Evolutionary conservation across 179 eudicot species (phyloP), one percentile per base, ranked within the genome.

Genomic region (Beta macrorhiza): DNA sequence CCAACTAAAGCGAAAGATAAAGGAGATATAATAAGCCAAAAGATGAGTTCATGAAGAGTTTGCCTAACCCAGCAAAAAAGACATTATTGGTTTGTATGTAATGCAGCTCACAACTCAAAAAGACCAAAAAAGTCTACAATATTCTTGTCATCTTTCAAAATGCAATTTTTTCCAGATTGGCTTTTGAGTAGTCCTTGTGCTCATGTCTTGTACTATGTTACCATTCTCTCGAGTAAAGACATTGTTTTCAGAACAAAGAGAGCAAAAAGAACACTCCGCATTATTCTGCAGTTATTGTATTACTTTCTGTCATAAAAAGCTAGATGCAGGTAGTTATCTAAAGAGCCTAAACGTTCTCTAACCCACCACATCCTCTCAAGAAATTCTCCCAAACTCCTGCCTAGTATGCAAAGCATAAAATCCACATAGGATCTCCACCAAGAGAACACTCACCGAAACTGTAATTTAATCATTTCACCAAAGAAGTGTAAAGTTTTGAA

Each of bases 51-150:
- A 72, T 3, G 22, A 42, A 11, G 73, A 49, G 56, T 44, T 51
- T 49, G 62, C 76, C 76, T 52, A 5, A 73, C 62, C 45, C 62
- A 51, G 61, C 74, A 71, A 53, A 73, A 16, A 73, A 5, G 5
- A 73, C 62, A 73, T 20, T 53, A 13, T 7, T 53, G 7, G 22
- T 10, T 7, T 25, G 25, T 16, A 73, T 73, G n/a, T 25, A 32
- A 73, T n/a, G 19, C n/a, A 73, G 2, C 45, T 22, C 14, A 53
- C 19, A 56, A 2, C 25, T 22, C 58, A 72, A 72, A 4, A 15
- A 32, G 14, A 0, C 15, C 2, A 65, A 14, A 12, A 15, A 16
- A 67, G 7, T 17, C 72, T 67, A 37, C 20, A 42, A 37, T 4
- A 67, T 5, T 5, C 17, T 7, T 4, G 9, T 3, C 11, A 61